Base-by-base conservation (phyloP, 2,329 filamentous ascomycete species). In the Sordariomycetes sp. region DNA sequence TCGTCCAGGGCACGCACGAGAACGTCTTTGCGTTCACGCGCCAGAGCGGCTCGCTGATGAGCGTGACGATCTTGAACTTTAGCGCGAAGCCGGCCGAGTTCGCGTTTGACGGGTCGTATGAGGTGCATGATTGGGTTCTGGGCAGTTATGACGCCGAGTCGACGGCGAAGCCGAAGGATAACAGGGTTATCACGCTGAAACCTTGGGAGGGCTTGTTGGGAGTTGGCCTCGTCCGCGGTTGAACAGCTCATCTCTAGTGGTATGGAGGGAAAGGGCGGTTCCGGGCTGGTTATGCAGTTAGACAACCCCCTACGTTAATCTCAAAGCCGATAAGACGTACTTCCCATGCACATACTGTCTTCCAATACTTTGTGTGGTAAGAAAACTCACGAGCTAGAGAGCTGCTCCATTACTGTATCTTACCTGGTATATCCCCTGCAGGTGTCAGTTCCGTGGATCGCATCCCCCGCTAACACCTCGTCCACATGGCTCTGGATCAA, bases 151-250 rank as follows among this genome's bases (percentile, higher is more conserved):
- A 57, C n/a, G 20, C 55, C 22, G 8, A 18, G 55, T 52, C 55
- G 32, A 53, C 55, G 46, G 32, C 37, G n/a, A 57, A 57, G 48
- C 11, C 48, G 28, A 52, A 24, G 55, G 50, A 53, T 12, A 35
- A 43, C 28, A 32, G 4, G 2, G 35, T 48, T 4, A 57, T 53
- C 11, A 53, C 22, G 20, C 34, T 57, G 28, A 52, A 14, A 34
- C 55, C 55, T 28, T 57, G 55, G 55, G 55, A 57, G 55, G 55
- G 55, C 1, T 25, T 57, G 46, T 22, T 57, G 20, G 55, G 55
- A 25, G 55, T 57, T 37, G 55, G 55, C 24, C 2, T 22, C 51
- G 24, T 34, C 24, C n/a, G 20, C 14, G 22, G 20, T 11, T 50
- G 12, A 46, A 14, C n/a, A 3, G 40, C 40, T 18, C 18, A 6